phyloP scores from a whole-genome alignment of 495 filamentous ascomycete genomes.

The Ramalina peruviana region DNA sequence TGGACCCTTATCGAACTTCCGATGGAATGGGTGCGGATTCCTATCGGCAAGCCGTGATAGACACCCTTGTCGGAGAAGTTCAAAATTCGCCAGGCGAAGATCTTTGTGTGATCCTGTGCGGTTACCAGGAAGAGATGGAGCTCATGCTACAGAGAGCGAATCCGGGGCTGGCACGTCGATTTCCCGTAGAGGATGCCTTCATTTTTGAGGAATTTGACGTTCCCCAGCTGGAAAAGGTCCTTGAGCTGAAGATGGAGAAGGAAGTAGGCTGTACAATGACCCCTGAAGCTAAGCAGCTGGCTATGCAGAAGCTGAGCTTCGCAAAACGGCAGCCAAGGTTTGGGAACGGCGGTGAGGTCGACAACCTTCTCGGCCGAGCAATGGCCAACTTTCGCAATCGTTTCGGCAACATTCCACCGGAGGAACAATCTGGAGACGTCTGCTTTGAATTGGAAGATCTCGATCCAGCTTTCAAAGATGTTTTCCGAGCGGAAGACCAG shows the following conservation, averaged over 20 bases:
- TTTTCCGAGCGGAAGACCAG: too few relatives aligned
- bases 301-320: conserved; percentile 27
- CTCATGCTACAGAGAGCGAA: conserved; percentile 72
- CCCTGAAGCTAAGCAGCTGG: conserved; percentile 22
- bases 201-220: conserved; percentile 55
- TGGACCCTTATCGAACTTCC: conserved; percentile 23
- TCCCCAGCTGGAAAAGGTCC: conserved; percentile 39
- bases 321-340: conserved; percentile 34
- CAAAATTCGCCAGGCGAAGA: conserved; percentile 66
- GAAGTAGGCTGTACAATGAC: conserved; percentile 29
- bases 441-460: conserved; percentile 50
- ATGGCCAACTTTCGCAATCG: conserved; percentile 45
- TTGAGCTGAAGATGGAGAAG: conserved; percentile 40
- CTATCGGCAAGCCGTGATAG: conserved; percentile 51
- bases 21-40: conserved; percentile 24
- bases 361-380: conserved; percentile 46
- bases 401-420: conserved; percentile 11
- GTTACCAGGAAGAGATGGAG: conserved; percentile 64
- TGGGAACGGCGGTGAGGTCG: conserved; percentile 45
- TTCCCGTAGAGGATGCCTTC: conserved; percentile 51
- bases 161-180: conserved; percentile 53
- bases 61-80: conserved; percentile 70
- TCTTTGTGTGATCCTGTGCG: conserved; percentile 62
- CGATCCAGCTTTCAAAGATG: conserved; percentile 43
- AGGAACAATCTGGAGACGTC: conserved; percentile 7